A percentile compares a stretch with the other conserved stretches of the same genome.
Evolutionary conservation across 169 alveolate species (phyloP).

Genomic region (Eimeria zaria): DNA sequence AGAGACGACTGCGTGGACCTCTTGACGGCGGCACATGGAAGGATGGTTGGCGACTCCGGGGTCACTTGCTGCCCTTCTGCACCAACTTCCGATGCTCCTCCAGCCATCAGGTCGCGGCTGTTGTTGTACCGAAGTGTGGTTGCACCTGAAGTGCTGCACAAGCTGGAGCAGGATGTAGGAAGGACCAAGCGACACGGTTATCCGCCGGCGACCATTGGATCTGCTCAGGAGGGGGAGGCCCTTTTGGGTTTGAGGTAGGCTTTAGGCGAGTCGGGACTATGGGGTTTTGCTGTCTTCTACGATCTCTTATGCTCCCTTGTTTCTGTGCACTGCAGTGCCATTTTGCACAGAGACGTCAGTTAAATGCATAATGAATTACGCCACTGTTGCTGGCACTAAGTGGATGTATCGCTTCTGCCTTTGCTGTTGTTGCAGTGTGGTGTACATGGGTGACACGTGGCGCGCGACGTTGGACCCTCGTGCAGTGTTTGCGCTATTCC

Average conservation of each 20-base stretch:
- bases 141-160: slow-evolving; percentile 48
- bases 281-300: too few species aligned
- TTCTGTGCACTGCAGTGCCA: neutral
- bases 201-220: slow-evolving; percentile 39
- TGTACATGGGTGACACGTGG: slow-evolving; percentile 84
- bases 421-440: slow-evolving; percentile 41
- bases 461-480: slow-evolving; percentile 63
- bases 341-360: neutral
- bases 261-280: neutral
- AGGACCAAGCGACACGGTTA: slow-evolving; percentile 48
- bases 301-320: neutral
- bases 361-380: neutral
- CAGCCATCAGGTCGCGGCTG: slow-evolving; percentile 41
- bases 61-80: slow-evolving; percentile 39
- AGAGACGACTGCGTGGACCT: slow-evolving; percentile 71
- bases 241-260: slow-evolving; percentile 27
- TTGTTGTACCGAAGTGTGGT: slow-evolving; percentile 51
- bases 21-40: slow-evolving; percentile 60
- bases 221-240: slow-evolving; percentile 2
- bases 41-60: slow-evolving; percentile 23
- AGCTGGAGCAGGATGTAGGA: slow-evolving; percentile 41
- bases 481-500: slow-evolving; percentile 73
- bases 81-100: slow-evolving; percentile 15
- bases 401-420: neutral
- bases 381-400: neutral